A percentile compares a stretch with the other conserved stretches of the same genome.
Conservation (phyloP, 306 rosid genomes). For the Hippophae tibetana region DNA sequence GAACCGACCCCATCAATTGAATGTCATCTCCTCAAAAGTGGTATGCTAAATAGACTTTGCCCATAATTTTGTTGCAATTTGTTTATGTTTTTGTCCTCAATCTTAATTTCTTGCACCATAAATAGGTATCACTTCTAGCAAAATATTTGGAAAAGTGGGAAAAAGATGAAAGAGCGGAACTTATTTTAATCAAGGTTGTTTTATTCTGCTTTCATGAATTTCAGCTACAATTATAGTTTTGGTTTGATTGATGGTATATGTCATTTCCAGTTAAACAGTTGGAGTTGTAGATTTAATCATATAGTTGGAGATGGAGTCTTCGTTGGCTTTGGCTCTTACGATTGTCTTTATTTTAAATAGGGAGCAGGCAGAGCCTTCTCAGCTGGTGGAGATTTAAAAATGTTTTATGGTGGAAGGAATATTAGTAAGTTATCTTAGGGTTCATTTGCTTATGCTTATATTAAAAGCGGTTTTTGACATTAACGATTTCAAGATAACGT, state of each 20-base stretch:
- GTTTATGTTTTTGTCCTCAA: not conserved
- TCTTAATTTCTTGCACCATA: not conserved
- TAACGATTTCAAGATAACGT: too few relatives aligned
- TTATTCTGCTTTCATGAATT: constrained; percentile 5
- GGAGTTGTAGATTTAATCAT: not conserved
- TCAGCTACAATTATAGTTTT: not conserved
- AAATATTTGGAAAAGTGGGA: constrained; percentile 83
- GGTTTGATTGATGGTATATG: not conserved
- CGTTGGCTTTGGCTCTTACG: not conserved
- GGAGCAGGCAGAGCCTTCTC: constrained; percentile 90
- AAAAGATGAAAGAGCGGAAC: constrained; percentile 62
- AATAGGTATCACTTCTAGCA: constrained; percentile 73
- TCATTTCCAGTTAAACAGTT: not conserved
- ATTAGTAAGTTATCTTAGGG: constrained; percentile 30
- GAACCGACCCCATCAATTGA: constrained; percentile 71
- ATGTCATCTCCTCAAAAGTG: constrained; percentile 74
- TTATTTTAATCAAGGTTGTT: constrained; percentile 68
- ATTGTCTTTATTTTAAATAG: constrained; percentile 25
- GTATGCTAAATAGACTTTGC: constrained; percentile 19
- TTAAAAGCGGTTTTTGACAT: too few relatives aligned
- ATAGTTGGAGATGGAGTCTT: not conserved
- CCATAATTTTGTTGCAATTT: not conserved
- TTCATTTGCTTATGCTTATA: too few relatives aligned
- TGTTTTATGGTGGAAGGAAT: constrained; percentile 72
- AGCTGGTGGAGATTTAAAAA: constrained; percentile 89